Percentiles rank a stretch among this genome's conserved stretches.
These are phyloP conservation scores for Spathaspora gorwiae DNA, from an alignment of 805 yeast species.

Conservation along the genomic window DNA sequence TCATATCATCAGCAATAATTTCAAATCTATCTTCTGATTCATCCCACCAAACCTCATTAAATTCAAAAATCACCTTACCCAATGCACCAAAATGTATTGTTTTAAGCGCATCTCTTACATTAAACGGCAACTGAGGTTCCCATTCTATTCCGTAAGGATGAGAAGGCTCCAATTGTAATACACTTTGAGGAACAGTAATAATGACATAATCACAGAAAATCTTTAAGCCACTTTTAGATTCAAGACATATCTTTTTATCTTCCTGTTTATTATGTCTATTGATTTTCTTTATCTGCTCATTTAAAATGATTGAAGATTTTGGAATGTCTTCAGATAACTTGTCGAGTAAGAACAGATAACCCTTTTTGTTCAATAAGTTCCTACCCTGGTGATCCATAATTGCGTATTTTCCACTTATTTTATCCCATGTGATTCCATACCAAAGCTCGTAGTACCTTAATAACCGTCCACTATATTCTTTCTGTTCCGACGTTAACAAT, in stretches of 20 bases:
- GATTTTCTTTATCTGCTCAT: constrained; percentile 40
- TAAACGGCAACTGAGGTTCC: constrained; percentile 20
- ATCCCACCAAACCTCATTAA: constrained; percentile 41
- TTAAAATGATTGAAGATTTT: constrained; percentile 29
- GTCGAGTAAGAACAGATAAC: constrained; percentile 51
- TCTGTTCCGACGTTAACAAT: constrained; percentile 49
- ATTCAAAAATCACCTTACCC: constrained; percentile 42
- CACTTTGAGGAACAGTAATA: constrained; percentile 76
- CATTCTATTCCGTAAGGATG: constrained; percentile 44
- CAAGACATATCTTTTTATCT: constrained; percentile 21
- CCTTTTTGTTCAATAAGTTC: constrained; percentile 62
- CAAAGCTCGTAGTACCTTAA: constrained; percentile 63
- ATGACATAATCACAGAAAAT: constrained; percentile 52
- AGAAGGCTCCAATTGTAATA: constrained; percentile 41
- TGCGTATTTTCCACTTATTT: constrained; percentile 64
- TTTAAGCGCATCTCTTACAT: constrained; percentile 15
- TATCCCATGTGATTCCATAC: constrained; percentile 71
- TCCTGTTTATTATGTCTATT: constrained; percentile 18
- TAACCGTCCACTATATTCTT: constrained; percentile 46
- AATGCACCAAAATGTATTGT: constrained; percentile 34
- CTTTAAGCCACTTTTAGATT: constrained; percentile 25
- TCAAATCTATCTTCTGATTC: constrained; percentile 39
- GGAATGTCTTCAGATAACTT: constrained; percentile 37
- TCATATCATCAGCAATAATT: constrained; percentile 13
- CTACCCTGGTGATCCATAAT: constrained; percentile 73